phyloP scores from a whole-genome alignment of 2,329 filamentous ascomycete genomes.

The Shiraia bambusicola region DNA sequence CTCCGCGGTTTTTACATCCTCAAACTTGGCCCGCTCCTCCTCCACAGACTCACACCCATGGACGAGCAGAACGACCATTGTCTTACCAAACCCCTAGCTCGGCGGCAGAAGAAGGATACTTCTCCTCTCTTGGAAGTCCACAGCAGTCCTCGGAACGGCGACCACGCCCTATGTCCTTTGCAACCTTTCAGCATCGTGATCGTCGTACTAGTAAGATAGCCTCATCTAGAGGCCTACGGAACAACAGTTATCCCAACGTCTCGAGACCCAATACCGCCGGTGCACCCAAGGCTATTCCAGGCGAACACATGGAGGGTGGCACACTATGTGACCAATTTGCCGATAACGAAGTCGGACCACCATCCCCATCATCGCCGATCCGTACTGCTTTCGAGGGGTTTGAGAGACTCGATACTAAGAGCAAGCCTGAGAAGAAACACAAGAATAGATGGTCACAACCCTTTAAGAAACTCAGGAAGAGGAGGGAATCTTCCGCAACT shows the following conservation, averaged over 20 bases:
- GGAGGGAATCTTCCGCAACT: conserved; percentile 16
- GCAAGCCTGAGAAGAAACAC: conserved; percentile 21
- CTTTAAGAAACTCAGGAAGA: conserved; percentile 22
- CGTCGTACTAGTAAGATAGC: conserved; percentile 32
- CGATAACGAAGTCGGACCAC: conserved; percentile 21
- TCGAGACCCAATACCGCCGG: conserved; percentile 23
- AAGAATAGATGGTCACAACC: conserved; percentile 28
- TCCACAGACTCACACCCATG: conserved; percentile 4
- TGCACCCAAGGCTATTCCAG: conserved; percentile 20
- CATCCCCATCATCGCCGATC: conserved; percentile 19
- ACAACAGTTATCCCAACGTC: conserved; percentile 28
- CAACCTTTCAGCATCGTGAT: conserved; percentile 25
- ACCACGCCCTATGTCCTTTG: conserved; percentile 29
- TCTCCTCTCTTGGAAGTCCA: conserved; percentile 20
- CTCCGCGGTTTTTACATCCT: conserved; percentile 16
- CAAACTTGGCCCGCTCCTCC: conserved; percentile 17
- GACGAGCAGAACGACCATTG: conserved; percentile 11
- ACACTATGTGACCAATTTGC: conserved; percentile 18
- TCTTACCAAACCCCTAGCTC: conserved; percentile 18
- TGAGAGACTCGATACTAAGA: conserved; percentile 10
- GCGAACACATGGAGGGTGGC: conserved; percentile 28
- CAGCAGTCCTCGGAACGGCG: conserved; percentile 15
- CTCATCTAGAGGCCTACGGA: conserved; percentile 28
- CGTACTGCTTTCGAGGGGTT: conserved; percentile 7
- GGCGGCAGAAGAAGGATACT: conserved; percentile 8